Percentiles rank a stretch among this genome's conserved stretches.
These are phyloP conservation scores for Umbelopsis sp. DNA, from an alignment of 192 early-diverging fungal genomes.

Conservation along the genomic window DNA sequence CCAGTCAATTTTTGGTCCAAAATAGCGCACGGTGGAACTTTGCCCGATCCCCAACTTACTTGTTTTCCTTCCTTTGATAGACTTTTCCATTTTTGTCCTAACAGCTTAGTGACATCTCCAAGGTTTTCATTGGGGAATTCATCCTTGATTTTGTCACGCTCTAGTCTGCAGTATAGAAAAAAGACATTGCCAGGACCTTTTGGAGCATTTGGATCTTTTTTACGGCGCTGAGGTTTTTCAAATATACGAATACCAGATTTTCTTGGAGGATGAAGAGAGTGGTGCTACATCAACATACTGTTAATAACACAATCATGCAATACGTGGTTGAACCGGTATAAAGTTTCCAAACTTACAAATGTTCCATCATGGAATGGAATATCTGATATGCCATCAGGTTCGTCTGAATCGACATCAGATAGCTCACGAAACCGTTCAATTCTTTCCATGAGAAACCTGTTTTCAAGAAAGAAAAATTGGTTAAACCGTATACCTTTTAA, in stretches of 20 bases:
- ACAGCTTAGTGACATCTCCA: conserved; percentile 38
- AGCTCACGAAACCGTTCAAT: conserved; percentile 21
- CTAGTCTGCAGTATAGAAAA: conserved; percentile 39
- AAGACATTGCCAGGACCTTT: conserved; percentile 47
- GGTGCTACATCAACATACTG: not conserved
- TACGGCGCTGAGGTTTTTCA: conserved; percentile 34
- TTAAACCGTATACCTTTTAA: too few species aligned
- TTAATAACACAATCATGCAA: not conserved
- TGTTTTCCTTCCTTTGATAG: conserved; percentile 40
- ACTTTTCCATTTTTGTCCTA: conserved; percentile 47
- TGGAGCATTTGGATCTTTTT: conserved; percentile 46
- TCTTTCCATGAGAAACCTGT: conserved; percentile 27
- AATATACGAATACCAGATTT: not conserved
- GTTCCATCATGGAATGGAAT: conserved; percentile 23
- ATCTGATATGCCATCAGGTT: conserved; percentile 26
- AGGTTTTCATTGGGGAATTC: conserved; percentile 39
- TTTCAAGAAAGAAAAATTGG: not conserved
- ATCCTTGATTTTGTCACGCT: conserved; percentile 47
- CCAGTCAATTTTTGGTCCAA: too few species aligned
- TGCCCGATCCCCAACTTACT: conserved; percentile 13
- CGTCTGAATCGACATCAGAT: conserved; percentile 16
- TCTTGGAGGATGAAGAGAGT: not conserved
- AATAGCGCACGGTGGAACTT: too few species aligned
- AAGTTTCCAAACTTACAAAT: conserved; percentile 15
- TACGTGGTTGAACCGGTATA: not conserved